Conservation (phyloP, 768 basidiomycete genomes). For the Asterophora parasitica region DNA sequence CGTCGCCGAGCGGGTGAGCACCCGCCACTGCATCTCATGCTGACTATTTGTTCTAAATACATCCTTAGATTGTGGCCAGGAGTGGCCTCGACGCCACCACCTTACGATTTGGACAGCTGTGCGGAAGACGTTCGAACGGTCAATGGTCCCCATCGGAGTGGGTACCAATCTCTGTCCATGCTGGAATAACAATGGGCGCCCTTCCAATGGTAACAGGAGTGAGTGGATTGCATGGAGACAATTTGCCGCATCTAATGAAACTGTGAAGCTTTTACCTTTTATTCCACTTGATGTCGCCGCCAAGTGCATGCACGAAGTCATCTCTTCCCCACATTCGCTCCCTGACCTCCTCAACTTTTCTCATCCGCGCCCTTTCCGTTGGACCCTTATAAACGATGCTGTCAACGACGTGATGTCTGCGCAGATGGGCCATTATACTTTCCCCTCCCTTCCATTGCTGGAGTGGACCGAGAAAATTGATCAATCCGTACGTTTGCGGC, state of each 20-base stretch:
- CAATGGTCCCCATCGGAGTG: constrained; percentile 34
- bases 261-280: neutral
- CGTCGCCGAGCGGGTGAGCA: constrained; percentile 30
- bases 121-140: constrained; percentile 25
- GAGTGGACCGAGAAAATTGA: neutral
- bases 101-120: constrained; percentile 30
- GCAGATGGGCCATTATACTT: neutral
- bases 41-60: constrained; percentile 6
- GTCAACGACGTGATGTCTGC: neutral
- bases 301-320: neutral
- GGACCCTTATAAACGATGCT: constrained; percentile 1
- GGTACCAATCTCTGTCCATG: constrained; percentile 31
- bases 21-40: neutral
- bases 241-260: too few relatives aligned
- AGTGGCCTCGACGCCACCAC: constrained; percentile 26
- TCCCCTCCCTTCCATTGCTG: neutral
- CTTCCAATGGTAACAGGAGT: constrained; percentile 24
- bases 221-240: constrained; percentile 2
- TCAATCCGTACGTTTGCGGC: neutral
- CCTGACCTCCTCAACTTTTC: neutral
- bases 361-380: constrained; percentile 2
- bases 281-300: constrained; percentile 4
- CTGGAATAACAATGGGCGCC: constrained; percentile 21
- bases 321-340: neutral
- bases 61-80: constrained; percentile 20